Percentiles rank a stretch among this genome's conserved stretches.
These are phyloP conservation scores for Suhomyces taliae DNA, from an alignment of 1,139 yeast genomes.

Conservation along the genomic window DNA sequence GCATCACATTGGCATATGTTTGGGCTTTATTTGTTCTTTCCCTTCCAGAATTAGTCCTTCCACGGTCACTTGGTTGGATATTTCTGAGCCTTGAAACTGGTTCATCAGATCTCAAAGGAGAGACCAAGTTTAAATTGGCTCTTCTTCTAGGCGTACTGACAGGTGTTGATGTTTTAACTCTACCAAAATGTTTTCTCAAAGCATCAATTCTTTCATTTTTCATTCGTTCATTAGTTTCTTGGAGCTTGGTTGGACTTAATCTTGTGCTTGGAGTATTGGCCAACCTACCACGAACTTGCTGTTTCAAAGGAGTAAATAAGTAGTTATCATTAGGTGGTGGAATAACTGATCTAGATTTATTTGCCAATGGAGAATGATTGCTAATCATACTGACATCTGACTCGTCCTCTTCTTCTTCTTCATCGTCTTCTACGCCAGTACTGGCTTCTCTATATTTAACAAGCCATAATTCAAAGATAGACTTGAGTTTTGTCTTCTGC, in stretches of 20 bases:
- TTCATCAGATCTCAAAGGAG: constrained; percentile 1
- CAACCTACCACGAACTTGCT: constrained; percentile 15
- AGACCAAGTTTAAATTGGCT: not conserved
- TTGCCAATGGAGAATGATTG: constrained; percentile 40
- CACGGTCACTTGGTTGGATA: too few species aligned
- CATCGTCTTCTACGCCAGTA: not conserved
- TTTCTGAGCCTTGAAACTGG: too few species aligned
- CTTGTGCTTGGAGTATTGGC: constrained; percentile 24
- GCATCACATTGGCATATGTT: constrained; percentile 14
- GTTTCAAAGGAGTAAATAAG: constrained; percentile 37
- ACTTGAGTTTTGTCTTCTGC: constrained; percentile 28
- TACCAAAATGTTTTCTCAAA: constrained; percentile 35
- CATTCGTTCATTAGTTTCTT: constrained; percentile 40
- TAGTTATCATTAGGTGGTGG: constrained; percentile 20
- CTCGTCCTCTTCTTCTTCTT: constrained; percentile 16
- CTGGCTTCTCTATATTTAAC: constrained; percentile 15
- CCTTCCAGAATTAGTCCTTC: not conserved
- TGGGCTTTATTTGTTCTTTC: not conserved
- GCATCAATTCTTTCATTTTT: constrained; percentile 37
- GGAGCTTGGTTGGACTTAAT: constrained; percentile 40
- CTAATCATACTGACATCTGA: constrained; percentile 24
- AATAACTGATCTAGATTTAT: constrained; percentile 14
- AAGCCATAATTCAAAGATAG: constrained; percentile 42
- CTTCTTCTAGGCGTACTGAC: constrained; percentile 3
- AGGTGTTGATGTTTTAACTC: constrained; percentile 21